These are phyloP conservation scores for Oryza officinalis DNA, from an alignment of 176 grass and related monocot species.

Conservation along the genomic window DNA sequence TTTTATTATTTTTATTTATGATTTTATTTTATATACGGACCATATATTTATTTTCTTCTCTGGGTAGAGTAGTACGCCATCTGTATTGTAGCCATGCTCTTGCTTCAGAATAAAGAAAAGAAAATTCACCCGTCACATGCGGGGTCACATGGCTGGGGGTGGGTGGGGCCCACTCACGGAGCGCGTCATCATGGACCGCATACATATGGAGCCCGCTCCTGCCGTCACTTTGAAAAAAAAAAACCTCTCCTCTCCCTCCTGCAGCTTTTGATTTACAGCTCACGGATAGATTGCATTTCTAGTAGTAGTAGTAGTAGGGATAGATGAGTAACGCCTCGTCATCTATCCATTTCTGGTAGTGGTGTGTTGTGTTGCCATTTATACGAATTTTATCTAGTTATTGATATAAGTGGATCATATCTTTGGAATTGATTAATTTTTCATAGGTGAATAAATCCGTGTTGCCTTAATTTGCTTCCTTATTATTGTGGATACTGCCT, in stretches of 20 bases:
- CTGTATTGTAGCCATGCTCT: background rate
- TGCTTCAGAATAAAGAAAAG: slow-evolving; percentile 50
- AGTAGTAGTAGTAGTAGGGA: background rate
- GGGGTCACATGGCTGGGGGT: slow-evolving; percentile 40
- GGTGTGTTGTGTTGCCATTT: background rate
- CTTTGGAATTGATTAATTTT: slow-evolving; percentile 25
- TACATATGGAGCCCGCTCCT: slow-evolving; percentile 31
- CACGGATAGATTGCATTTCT: background rate
- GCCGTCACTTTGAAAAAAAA: slow-evolving; percentile 50
- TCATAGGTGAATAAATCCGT: slow-evolving; percentile 4
- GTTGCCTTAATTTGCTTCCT: slow-evolving; percentile 37
- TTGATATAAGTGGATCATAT: background rate
- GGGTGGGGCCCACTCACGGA: slow-evolving; percentile 23
- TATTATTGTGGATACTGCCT: background rate
- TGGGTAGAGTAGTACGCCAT: slow-evolving; percentile 13
- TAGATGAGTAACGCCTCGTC: background rate
- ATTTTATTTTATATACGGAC: background rate
- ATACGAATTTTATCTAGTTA: background rate
- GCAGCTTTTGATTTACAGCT: slow-evolving; percentile 2
- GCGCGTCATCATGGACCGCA: slow-evolving; percentile 44
- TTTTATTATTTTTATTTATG: too few relatives aligned
- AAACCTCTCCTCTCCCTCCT: background rate
- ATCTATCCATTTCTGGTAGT: background rate
- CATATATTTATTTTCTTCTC: background rate
- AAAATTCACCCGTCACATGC: slow-evolving; percentile 28